These are phyloP conservation scores for Blastomyces gilchristii DNA, from an alignment of 2,329 filamentous ascomycete species.

Conservation along the genomic window DNA sequence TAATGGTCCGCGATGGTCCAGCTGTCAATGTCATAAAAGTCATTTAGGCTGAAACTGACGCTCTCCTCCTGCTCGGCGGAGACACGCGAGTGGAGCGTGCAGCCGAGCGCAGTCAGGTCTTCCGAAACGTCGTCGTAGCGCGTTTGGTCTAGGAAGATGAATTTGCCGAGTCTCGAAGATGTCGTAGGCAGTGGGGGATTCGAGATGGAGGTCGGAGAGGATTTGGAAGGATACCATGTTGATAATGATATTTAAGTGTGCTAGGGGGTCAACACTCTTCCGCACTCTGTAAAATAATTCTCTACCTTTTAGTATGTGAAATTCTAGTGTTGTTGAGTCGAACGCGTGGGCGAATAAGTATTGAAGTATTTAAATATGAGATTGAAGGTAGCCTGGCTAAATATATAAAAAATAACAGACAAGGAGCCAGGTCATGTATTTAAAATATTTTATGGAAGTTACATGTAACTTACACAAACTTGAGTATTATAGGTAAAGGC, in stretches of 20 bases:
- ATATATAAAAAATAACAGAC: no score
- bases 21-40: constrained; percentile 41
- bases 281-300: no score
- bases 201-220: constrained; percentile 50
- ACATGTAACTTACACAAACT: no score
- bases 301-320: no score
- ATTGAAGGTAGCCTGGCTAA: no score
- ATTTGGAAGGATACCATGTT: constrained; percentile 32
- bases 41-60: constrained; percentile 40
- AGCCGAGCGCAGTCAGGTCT: constrained; percentile 36
- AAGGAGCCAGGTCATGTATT: no score
- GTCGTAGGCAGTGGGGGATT: constrained; percentile 39
- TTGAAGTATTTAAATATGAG: no score
- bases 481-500: no score
- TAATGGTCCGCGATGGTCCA: constrained; percentile 28
- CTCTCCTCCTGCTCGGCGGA: constrained; percentile 26
- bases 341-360: no score
- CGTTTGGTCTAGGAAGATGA: constrained; percentile 34
- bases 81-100: constrained; percentile 43
- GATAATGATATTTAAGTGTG: neutral
- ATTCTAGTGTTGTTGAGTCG: no score
- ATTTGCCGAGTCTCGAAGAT: constrained; percentile 34
- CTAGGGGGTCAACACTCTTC: no score
- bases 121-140: constrained; percentile 29
- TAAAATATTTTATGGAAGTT: no score